phyloP scores from a whole-genome alignment of 1,284 basidiomycete genomes.

The Xerocomus amazonicus region DNA sequence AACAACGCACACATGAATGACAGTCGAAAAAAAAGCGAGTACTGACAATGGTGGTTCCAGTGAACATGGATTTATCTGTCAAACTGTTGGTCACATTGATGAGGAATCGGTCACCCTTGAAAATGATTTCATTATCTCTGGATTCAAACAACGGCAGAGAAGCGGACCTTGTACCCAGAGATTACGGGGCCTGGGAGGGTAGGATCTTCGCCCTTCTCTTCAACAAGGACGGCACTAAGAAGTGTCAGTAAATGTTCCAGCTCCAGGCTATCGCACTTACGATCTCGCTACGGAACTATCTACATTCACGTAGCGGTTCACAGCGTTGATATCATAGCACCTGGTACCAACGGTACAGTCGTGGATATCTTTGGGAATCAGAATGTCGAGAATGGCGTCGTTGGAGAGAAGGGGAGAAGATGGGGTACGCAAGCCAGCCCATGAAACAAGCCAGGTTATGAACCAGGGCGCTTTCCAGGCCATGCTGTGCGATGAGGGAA shows the following conservation, averaged over 20 bases:
- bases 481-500: background rate
- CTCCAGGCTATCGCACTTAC: conserved; percentile 1
- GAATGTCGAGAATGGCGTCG: background rate
- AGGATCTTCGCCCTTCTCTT: background rate
- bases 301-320: conserved; percentile 2
- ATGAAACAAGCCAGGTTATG: background rate
- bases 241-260: background rate
- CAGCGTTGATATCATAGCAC: background rate
- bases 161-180: conserved; percentile 14
- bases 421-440: background rate
- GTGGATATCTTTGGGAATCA: background rate
- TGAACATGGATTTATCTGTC: conserved; percentile 25
- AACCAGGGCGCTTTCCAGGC: background rate
- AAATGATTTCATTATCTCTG: background rate
- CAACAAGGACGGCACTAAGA: conserved; percentile 9
- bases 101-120: conserved; percentile 17
- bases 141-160: background rate
- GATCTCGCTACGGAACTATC: conserved; percentile 10
- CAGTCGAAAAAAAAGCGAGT: conserved; percentile 1
- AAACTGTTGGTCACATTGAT: conserved; percentile 27
- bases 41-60: conserved; percentile 25
- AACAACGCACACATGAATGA: too few species aligned
- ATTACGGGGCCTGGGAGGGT: conserved; percentile 15
- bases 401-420: background rate
- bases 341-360: background rate